Base-by-base conservation (phyloP, 108 stramenopile species). In the Discostella pseudostelligera region DNA sequence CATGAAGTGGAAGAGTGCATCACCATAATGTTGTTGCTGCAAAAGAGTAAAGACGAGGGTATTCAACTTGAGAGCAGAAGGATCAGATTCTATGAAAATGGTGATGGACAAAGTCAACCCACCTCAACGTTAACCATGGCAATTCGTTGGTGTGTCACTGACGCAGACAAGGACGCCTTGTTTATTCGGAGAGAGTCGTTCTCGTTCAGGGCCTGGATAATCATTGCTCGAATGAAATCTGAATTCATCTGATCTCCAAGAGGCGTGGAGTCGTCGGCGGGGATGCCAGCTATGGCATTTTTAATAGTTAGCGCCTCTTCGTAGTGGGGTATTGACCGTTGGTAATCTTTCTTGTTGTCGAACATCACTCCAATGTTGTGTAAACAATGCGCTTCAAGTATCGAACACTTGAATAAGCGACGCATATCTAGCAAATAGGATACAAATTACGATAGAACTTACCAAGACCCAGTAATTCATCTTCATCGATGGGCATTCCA, bases 391-490 rank as follows among this genome's bases (percentile, higher is more conserved):
- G 72, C 69, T 70, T 21, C 19, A 29, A 29, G 20, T 8, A 22
- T 16, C 43, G 20, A 57, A 49, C 39, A 42, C 5, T 42, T 16
- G 4, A 25, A 9, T 4, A 32, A 32, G 32, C 3, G 5, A 32
- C 32, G 32, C 3, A 32, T 32, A 36, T 21, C 14, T 10, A 11
- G 4, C 29, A 32, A 44, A 53, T 32, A 32, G 3, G 32, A 32
- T 32, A 32, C 32, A 4, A 3, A 17, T 14, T 21, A 4, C 11
- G 16, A 8, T 9, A 44, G 13, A 25, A 56, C 69, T 28, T 45
- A 70, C 69, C 72, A 48, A 74, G 57, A 28, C 72, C 72, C 26
- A 74, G 58, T 37, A 74, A 57, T 39, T 65, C 72, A 40, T 74
- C 65, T 65, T 74, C 72, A 40, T 74, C 72, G 19, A 74, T 45